phyloP scores from a whole-genome alignment of 345 rosid species.

The Microcos paniculata region DNA sequence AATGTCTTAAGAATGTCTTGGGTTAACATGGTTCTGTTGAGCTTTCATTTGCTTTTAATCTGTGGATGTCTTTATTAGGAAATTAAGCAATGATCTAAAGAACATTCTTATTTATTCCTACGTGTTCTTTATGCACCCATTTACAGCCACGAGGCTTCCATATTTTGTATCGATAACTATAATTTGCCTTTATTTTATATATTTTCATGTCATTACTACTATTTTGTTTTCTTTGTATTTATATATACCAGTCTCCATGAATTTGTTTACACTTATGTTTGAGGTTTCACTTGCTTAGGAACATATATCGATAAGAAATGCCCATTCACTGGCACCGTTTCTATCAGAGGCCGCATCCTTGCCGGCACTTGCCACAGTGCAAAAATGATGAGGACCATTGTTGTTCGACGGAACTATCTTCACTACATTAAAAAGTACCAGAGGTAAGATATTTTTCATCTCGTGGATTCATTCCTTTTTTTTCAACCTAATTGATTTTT shows the following conservation, averaged over 20 bases:
- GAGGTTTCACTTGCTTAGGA: not conserved
- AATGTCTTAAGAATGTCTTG: not conserved
- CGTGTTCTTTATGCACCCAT: not conserved
- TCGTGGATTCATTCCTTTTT: not conserved
- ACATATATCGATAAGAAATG: slow-evolving; percentile 23
- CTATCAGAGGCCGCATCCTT: slow-evolving; percentile 21
- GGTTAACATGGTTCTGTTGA: not conserved
- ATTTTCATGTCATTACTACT: not conserved
- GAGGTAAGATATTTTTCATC: not conserved
- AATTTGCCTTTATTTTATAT: not conserved
- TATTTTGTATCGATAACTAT: not conserved
- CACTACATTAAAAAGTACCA: slow-evolving; percentile 21
- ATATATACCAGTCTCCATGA: not conserved
- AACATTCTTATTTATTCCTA: not conserved
- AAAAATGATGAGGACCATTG: slow-evolving; percentile 22
- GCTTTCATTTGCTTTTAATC: not conserved
- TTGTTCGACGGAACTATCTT: slow-evolving; percentile 20
- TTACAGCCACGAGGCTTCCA: not conserved
- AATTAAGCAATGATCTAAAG: not conserved
- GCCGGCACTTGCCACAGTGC: slow-evolving; percentile 26
- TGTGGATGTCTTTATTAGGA: not conserved
- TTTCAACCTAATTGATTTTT: not conserved
- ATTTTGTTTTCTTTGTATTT: not conserved
- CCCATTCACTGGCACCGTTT: slow-evolving; percentile 21
- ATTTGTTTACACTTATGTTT: not conserved